Evolutionary conservation across 176 grass and related monocot genomes (phyloP), one percentile per base, ranked within the genome.

Genomic region (Oryza punctata): DNA sequence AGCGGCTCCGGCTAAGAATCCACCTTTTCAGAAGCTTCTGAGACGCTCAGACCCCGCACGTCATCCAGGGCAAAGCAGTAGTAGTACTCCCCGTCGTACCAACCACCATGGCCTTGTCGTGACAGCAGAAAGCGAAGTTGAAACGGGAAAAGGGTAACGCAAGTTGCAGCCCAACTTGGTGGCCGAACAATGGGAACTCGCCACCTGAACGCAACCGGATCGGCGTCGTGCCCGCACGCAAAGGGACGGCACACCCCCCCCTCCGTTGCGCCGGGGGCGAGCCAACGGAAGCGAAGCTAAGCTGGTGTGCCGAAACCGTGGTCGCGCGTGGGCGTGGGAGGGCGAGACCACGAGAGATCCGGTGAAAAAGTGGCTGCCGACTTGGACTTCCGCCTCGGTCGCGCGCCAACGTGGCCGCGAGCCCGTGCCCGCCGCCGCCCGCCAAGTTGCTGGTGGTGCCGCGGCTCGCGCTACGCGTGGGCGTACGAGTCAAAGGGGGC

Each of bases 241-340:
- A 73, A 83, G 59, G 80, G 66, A 76, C 78, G 63, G 76, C 76
- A 15, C 15, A 10, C 32, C 32, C 32, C 5, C 33, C 21, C 21
- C 23, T 37, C 32, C 52, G 13, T 2, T 28, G 65, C 13, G 2
- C n/a, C 54, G 19, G 54, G 54, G 18, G 19, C 18, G 15, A 7
- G 49, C 12, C 3, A 47, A 47, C 12, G 13, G 13, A 47, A 23
- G 65, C 18, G 65, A 30, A 71, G 75, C 28, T 63, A 30, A 71
- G 75, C 28, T 63, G 47, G 75, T 26, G 49, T 27, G 65, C 67
- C 7, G 25, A 89, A 82, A 66, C 87, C 78, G 44, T 21, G 78
- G 72, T 49, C 38, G 79, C 52, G 26, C 26, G 40, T 41, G 40
- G 40, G 35, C 35, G 35, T 37, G 32, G 50, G 85, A 12, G 35